Evolutionary conservation across 139 green algal genomes (phyloP), one percentile per base, ranked within the genome.

Genomic region (Pseudopediastrum boryanum): DNA sequence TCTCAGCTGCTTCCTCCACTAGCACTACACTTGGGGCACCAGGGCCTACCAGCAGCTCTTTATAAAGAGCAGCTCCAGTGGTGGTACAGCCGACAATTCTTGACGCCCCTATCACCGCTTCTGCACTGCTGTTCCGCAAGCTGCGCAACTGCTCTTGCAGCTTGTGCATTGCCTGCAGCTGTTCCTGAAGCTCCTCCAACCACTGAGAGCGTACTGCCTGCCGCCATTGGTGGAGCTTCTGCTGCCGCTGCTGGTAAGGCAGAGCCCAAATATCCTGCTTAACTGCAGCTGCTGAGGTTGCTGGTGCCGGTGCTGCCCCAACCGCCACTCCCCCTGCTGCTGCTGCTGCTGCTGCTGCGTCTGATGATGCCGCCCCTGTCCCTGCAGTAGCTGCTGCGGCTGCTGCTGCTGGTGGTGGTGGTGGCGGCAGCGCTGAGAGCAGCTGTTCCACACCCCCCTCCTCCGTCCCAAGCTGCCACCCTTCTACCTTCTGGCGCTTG

Each of bases 1-100:
- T 83, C 83, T 96, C 92, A 2, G 81, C 89, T 35, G 92, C 92
- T 81, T 96, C 92, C 85, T 96, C 91, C 72, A 96, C 84, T 63
- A 95, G 81, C 54, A 95, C 84, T 7, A 94, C 83, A 29, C 70
- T 75, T n/a, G n/a, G n/a, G n/a, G n/a, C n/a, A n/a, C n/a, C n/a
- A n/a, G n/a, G n/a, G n/a, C n/a, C n/a, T n/a, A n/a, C n/a, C 23
- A 86, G 72, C 68, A 85, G 65, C 3, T 80, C 51, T 73, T 86
- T 85, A 59, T 85, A 63, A 64, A 75, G 71, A 13, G 83, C 85
- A 33, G 83, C 82, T 2, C 82, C 82, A 39, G 85, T 84, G 23
- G 77, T 88, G 44, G 85, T 90, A 72, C 69, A 83, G 48, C 85
- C 85, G n/a, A 90, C 83, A 2, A 90, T 74, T 16, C 77, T 63